Percentiles rank a stretch among this genome's conserved stretches.
Conservation (phyloP, 2,329 filamentous ascomycete species). For the Xylariaceae sp. region DNA sequence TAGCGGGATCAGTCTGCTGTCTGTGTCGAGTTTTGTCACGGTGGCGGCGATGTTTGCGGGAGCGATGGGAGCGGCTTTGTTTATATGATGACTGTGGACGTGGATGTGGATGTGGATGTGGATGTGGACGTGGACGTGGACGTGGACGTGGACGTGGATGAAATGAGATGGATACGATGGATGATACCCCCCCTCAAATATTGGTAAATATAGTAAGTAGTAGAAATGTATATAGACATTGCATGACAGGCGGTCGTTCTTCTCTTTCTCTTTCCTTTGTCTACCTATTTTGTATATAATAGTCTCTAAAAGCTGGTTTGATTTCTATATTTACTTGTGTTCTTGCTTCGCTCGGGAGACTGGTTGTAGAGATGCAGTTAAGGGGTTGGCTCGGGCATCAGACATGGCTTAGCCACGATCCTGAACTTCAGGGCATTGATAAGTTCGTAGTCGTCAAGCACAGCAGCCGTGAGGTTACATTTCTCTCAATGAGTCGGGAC, state of each 20-base stretch:
- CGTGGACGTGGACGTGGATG: not conserved
- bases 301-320: too few species aligned
- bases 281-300: too few species aligned
- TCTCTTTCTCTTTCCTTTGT: not conserved
- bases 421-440: too few species aligned
- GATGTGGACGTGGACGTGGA: not conserved
- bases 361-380: not conserved
- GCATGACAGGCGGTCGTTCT: too few species aligned
- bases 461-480: too few species aligned
- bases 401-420: too few species aligned
- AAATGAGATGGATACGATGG: not conserved
- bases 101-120: not conserved
- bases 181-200: not conserved
- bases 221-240: not conserved
- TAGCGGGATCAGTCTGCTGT: conserved; percentile 59
- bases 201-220: not conserved
- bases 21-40: conserved; percentile 56
- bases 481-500: too few species aligned
- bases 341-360: not conserved
- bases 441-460: too few species aligned
- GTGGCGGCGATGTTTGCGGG: conserved; percentile 53
- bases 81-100: conserved; percentile 8
- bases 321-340: too few species aligned
- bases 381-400: not conserved
- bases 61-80: conserved; percentile 35